Percentiles rank a stretch among this genome's conserved stretches.
phyloP scores from a whole-genome alignment of 2,329 filamentous ascomycete genomes.

The Penicillium aurantiogriseum region DNA sequence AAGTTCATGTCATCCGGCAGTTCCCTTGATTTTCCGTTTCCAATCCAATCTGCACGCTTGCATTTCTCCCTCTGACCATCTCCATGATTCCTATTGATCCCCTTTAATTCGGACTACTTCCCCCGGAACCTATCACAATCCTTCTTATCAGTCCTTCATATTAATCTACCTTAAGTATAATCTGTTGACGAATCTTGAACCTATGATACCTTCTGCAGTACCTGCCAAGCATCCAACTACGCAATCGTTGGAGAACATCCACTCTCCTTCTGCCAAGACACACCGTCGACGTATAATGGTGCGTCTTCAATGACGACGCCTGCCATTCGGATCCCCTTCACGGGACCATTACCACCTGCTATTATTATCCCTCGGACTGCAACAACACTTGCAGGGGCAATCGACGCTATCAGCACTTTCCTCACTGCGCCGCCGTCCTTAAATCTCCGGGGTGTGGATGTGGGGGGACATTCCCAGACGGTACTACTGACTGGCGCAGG shows the following conservation, averaged over 20 bases:
- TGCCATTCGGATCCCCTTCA: constrained; percentile 87
- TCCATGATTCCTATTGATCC: not conserved
- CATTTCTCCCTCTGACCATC: constrained; percentile 2
- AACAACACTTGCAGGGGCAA: constrained; percentile 66
- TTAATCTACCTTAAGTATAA: not conserved
- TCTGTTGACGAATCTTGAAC: not conserved
- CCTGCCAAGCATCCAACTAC: constrained; percentile 9
- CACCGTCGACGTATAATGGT: constrained; percentile 23
- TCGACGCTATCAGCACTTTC: constrained; percentile 75
- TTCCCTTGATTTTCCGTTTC: constrained; percentile 17
- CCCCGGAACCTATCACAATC: not conserved
- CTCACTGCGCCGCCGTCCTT: constrained; percentile 60
- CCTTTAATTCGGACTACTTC: not conserved
- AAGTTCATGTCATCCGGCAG: constrained; percentile 25
- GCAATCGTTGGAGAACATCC: constrained; percentile 10
- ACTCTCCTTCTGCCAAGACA: constrained; percentile 13
- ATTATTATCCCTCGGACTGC: constrained; percentile 72
- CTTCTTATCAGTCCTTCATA: not conserved
- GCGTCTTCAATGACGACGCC: constrained; percentile 61
- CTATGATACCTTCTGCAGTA: not conserved
- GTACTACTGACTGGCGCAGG: constrained; percentile 78
- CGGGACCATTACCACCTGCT: constrained; percentile 73
- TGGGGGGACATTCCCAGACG: constrained; percentile 54
- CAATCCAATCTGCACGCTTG: constrained; percentile 7
- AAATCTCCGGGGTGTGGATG: constrained; percentile 46